Evolutionary conservation across 2,329 filamentous ascomycete species (phyloP).

Genomic region (Fusarium musae): DNA sequence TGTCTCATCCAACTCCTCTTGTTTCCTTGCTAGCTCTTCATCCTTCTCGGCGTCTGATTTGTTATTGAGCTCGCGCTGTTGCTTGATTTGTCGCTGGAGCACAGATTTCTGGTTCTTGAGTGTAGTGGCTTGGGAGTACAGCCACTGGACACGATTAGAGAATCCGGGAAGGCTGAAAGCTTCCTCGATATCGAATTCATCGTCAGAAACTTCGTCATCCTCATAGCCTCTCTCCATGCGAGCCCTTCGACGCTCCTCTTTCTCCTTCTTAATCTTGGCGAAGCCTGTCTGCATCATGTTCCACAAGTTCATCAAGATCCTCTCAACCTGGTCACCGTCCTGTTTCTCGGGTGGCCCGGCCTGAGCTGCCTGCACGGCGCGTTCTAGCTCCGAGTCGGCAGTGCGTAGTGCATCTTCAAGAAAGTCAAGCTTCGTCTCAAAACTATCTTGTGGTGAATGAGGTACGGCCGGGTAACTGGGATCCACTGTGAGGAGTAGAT

Average conservation of each 20-base stretch:
- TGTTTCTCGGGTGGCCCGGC: slow-evolving; percentile 43
- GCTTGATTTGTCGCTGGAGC: slow-evolving; percentile 90
- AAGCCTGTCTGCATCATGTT: slow-evolving; percentile 64
- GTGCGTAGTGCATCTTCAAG: slow-evolving; percentile 69
- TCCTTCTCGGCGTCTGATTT: slow-evolving; percentile 82
- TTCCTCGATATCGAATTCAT: slow-evolving; percentile 66
- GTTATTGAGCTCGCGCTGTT: slow-evolving; percentile 91
- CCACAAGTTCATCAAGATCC: slow-evolving; percentile 66
- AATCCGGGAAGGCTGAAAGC: slow-evolving; percentile 81
- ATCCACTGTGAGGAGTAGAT: slow-evolving; percentile 62
- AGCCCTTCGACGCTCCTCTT: slow-evolving; percentile 63
- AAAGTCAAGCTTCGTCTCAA: slow-evolving; percentile 76
- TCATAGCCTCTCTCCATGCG: slow-evolving; percentile 67
- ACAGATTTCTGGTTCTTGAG: slow-evolving; percentile 90
- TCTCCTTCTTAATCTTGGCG: slow-evolving; percentile 64
- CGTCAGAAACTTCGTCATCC: slow-evolving; percentile 70
- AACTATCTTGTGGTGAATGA: slow-evolving; percentile 62
- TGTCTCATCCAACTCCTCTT: slow-evolving; percentile 64
- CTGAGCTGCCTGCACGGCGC: slow-evolving; percentile 45
- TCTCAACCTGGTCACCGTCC: slow-evolving; percentile 64
- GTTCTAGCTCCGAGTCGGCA: slow-evolving; percentile 58
- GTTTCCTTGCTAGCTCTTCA: slow-evolving; percentile 68
- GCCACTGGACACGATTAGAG: slow-evolving; percentile 78
- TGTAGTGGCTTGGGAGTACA: slow-evolving; percentile 80
- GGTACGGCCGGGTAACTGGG: slow-evolving; percentile 68